Conservation (phyloP, 805 yeast genomes). For the Candida easanensis region DNA sequence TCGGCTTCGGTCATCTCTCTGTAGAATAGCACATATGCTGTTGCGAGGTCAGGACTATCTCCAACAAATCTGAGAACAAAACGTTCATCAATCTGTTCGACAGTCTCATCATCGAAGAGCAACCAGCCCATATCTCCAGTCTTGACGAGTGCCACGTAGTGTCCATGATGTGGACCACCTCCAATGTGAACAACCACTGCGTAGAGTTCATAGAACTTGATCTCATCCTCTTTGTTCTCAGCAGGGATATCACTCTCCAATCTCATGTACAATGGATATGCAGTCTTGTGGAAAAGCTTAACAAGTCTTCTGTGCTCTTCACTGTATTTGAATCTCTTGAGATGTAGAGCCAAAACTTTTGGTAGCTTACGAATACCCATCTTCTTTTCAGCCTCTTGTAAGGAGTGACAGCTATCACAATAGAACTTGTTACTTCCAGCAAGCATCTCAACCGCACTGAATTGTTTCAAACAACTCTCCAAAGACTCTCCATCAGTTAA, state of each 20-base stretch:
- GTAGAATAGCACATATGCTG: constrained; percentile 89
- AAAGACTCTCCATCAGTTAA: constrained; percentile 72
- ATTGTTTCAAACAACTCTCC: constrained; percentile 75
- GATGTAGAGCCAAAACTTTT: constrained; percentile 72
- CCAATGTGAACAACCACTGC: constrained; percentile 94
- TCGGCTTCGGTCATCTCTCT: constrained; percentile 48
- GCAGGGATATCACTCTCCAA: constrained; percentile 52
- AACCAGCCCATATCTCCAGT: constrained; percentile 83
- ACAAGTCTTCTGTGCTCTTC: constrained; percentile 79
- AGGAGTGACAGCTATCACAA: constrained; percentile 85
- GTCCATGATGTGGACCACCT: constrained; percentile 98
- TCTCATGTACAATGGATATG: constrained; percentile 71
- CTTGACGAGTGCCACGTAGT: constrained; percentile 84
- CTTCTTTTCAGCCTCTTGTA: constrained; percentile 92
- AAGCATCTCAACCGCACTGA: constrained; percentile 81
- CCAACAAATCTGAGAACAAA: constrained; percentile 87
- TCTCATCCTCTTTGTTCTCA: constrained; percentile 40
- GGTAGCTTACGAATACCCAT: constrained; percentile 80
- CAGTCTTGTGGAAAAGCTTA: constrained; percentile 81
- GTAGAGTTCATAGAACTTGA: constrained; percentile 72
- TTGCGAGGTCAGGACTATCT: constrained; percentile 80
- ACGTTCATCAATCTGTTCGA: constrained; percentile 79
- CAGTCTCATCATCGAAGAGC: constrained; percentile 92
- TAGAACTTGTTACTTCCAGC: constrained; percentile 87
- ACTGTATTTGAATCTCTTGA: constrained; percentile 89